Evolutionary conservation across 371 early-diverging fungal species (phyloP).

Genomic region (Pancytospora epiphaga): DNA sequence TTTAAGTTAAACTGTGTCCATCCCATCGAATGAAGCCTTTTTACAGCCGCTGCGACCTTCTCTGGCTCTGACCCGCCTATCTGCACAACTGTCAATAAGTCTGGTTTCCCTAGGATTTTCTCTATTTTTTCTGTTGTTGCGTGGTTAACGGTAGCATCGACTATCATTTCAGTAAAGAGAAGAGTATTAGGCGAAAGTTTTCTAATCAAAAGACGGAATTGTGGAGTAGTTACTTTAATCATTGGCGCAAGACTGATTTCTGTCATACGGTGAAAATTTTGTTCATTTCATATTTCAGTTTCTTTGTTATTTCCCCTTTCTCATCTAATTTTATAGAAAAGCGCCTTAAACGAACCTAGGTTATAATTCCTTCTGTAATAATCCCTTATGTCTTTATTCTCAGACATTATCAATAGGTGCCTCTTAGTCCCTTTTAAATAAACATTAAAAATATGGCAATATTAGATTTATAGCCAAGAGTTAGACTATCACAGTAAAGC

Average conservation of each 20-base stretch:
- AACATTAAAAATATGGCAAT: too few species aligned
- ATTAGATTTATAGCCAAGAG: too few species aligned
- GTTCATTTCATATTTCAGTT: too few species aligned
- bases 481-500: too few species aligned
- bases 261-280: slow-evolving; percentile 5
- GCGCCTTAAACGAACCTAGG: too few species aligned
- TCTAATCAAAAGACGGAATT: slow-evolving; percentile 57
- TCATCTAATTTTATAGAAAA: too few species aligned
- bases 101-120: slow-evolving; percentile 51
- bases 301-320: too few species aligned
- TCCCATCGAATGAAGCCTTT: slow-evolving; percentile 31
- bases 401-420: too few species aligned
- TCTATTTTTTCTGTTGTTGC: slow-evolving; percentile 34
- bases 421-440: too few species aligned
- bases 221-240: slow-evolving; percentile 61
- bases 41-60: slow-evolving; percentile 48
- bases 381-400: too few species aligned
- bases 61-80: slow-evolving; percentile 59
- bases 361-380: too few species aligned
- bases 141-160: slow-evolving; percentile 54
- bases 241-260: slow-evolving; percentile 61
- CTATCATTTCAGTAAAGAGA: slow-evolving; percentile 62
- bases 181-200: slow-evolving; percentile 42
- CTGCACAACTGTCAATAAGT: slow-evolving; percentile 57
- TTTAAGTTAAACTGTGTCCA: slow-evolving; percentile 59